Conservation (phyloP, 1,139 yeast genomes). For the Debaryomyces psychrophilus region DNA sequence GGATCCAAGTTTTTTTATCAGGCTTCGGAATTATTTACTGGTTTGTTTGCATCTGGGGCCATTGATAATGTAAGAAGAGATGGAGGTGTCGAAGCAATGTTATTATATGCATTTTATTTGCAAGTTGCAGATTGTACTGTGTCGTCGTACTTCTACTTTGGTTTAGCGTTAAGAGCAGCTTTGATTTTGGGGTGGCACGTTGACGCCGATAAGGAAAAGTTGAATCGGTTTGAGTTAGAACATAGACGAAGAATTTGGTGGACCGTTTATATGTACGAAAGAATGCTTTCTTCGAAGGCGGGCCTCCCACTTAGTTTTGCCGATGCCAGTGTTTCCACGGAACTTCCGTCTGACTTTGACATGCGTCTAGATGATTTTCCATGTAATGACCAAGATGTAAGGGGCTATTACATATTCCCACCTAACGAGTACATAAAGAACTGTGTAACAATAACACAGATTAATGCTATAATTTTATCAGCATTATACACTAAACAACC, state of each 20-base stretch:
- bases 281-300: constrained; percentile 84
- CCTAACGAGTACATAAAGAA: constrained; percentile 78
- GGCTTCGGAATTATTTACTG: constrained; percentile 75
- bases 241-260: constrained; percentile 87
- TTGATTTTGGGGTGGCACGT: constrained; percentile 82
- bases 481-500: constrained; percentile 79
- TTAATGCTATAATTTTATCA: constrained; percentile 73
- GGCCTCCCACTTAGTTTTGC: constrained; percentile 80
- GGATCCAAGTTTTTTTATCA: constrained; percentile 78
- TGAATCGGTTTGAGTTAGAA: constrained; percentile 69
- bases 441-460: constrained; percentile 80
- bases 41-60: constrained; percentile 77
- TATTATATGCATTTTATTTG: constrained; percentile 76
- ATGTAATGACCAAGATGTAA: constrained; percentile 52
- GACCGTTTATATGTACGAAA: constrained; percentile 88
- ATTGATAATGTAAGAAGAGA: constrained; percentile 75
- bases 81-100: constrained; percentile 80
- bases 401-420: constrained; percentile 70
- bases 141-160: constrained; percentile 80
- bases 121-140: constrained; percentile 87
- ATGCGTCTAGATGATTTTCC: constrained; percentile 56
- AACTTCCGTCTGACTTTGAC: constrained; percentile 72
- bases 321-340: constrained; percentile 78
- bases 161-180: constrained; percentile 75
- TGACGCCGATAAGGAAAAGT: constrained; percentile 69